Conservation (phyloP, 2,329 filamentous ascomycete species). For the Pyrenophora tritici-repentis region DNA sequence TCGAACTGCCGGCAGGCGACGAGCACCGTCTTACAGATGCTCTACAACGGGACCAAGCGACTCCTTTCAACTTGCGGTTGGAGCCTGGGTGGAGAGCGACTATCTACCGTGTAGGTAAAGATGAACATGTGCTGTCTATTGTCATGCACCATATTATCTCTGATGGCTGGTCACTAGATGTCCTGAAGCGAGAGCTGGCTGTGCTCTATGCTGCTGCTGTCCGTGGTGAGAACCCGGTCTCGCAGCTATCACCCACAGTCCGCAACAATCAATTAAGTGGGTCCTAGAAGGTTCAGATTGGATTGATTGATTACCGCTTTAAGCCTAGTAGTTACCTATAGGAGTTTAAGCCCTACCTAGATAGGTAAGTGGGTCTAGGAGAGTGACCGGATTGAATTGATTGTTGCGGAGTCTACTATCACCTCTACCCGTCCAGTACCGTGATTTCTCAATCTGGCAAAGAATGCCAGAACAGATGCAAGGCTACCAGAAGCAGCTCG, state of each 20-base stretch:
- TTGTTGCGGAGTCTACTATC: too few species aligned
- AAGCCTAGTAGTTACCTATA: too few species aligned
- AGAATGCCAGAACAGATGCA: too few species aligned
- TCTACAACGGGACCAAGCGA: constrained; percentile 1
- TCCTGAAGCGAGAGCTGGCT: constrained; percentile 1
- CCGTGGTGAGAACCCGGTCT: background rate
- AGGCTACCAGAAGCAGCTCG: background rate
- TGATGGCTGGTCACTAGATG: constrained; percentile 15
- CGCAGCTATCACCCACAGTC: too few species aligned
- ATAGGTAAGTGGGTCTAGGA: too few species aligned
- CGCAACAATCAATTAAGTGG: too few species aligned
- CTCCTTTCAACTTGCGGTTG: background rate
- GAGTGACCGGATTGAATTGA: too few species aligned
- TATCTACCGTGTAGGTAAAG: background rate
- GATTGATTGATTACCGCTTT: too few species aligned
- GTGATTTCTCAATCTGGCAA: too few species aligned
- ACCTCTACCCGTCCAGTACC: too few species aligned
- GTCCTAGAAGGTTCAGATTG: too few species aligned
- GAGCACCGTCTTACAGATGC: background rate
- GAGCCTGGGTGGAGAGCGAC: constrained; percentile 1
- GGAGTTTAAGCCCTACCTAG: too few species aligned
- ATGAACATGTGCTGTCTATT: constrained; percentile 8
- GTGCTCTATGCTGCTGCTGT: background rate
- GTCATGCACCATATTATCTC: constrained; percentile 17
- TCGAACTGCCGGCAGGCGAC: background rate